Percentiles rank a stretch among this genome's conserved stretches.
These are phyloP conservation scores for Solanum hybrid DNA, from an alignment of 305 asterid species.

Conservation along the genomic window DNA sequence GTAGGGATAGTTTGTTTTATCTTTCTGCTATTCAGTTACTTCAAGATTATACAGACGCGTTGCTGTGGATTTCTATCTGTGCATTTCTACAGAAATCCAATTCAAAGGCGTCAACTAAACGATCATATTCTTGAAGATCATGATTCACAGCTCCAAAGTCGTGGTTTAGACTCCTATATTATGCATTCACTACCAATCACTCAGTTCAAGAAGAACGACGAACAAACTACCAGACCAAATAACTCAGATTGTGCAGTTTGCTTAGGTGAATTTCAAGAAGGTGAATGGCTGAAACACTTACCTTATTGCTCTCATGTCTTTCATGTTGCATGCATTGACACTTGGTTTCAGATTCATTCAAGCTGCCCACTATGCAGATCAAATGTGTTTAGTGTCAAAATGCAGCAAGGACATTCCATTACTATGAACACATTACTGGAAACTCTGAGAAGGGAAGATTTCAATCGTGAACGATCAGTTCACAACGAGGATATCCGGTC, in stretches of 20 bases:
- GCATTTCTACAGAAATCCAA: slow-evolving; percentile 12
- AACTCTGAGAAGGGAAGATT: slow-evolving; percentile 37
- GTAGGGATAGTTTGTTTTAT: slow-evolving; percentile 39
- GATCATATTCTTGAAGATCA: slow-evolving; percentile 31
- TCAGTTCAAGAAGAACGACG: slow-evolving; percentile 27
- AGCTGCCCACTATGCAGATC: slow-evolving; percentile 55
- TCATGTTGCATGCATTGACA: slow-evolving; percentile 50
- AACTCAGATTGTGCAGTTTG: slow-evolving; percentile 44
- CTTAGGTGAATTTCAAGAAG: slow-evolving; percentile 46
- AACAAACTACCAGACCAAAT: not conserved
- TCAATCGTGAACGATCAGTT: slow-evolving; percentile 20
- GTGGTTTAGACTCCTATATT: slow-evolving; percentile 34
- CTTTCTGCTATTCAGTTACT: slow-evolving; percentile 33
- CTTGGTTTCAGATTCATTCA: slow-evolving; percentile 61
- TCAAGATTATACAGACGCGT: slow-evolving; percentile 30
- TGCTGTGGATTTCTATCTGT: slow-evolving; percentile 15
- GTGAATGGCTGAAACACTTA: slow-evolving; percentile 44
- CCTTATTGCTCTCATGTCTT: slow-evolving; percentile 49
- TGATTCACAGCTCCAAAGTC: slow-evolving; percentile 39
- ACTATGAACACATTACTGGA: slow-evolving; percentile 17
- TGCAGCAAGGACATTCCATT: slow-evolving; percentile 11
- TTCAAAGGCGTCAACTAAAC: slow-evolving; percentile 29
- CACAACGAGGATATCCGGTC: slow-evolving; percentile 6
- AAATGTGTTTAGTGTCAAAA: slow-evolving; percentile 3
- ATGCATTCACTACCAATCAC: slow-evolving; percentile 47